These are phyloP conservation scores for Parascedosporium putredinis DNA, from an alignment of 2,329 filamentous ascomycete genomes.

Conservation along the genomic window DNA sequence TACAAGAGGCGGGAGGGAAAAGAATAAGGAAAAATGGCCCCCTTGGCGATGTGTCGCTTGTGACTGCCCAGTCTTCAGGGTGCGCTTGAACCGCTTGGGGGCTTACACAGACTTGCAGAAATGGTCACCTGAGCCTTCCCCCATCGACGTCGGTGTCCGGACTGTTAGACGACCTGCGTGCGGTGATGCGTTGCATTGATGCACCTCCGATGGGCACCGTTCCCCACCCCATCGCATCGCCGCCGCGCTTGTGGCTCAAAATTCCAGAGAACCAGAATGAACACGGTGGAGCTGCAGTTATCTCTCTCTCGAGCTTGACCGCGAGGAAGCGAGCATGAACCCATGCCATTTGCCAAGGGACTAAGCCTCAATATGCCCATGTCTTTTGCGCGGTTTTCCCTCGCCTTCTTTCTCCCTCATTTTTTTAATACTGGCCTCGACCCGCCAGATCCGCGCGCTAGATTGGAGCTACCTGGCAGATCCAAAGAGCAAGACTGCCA, in stretches of 20 bases:
- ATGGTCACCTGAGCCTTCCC: background rate
- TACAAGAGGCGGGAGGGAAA: too few species aligned
- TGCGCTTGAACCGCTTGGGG: conserved; percentile 1
- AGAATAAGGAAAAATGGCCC: too few species aligned
- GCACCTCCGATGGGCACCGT: too few species aligned
- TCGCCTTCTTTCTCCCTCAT: too few species aligned
- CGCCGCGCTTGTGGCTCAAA: too few species aligned
- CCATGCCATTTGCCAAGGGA: background rate
- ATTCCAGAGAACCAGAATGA: background rate
- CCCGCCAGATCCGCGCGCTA: conserved; percentile 1
- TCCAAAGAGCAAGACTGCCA: background rate
- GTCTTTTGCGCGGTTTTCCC: too few species aligned
- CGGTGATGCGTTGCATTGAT: background rate
- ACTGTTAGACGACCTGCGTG: background rate
- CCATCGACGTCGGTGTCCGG: too few species aligned
- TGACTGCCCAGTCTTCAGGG: too few species aligned
- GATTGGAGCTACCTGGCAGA: background rate
- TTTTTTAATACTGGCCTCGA: too few species aligned
- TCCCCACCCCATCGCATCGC: too few species aligned
- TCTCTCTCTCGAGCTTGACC: background rate
- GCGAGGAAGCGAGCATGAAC: background rate
- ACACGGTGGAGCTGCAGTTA: background rate
- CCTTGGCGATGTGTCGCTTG: too few species aligned
- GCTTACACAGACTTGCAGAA: conserved; percentile 1
- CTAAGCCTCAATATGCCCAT: background rate